Evolutionary conservation across 1,284 basidiomycete species (phyloP).

Genomic region (Ustilago trichophora): DNA sequence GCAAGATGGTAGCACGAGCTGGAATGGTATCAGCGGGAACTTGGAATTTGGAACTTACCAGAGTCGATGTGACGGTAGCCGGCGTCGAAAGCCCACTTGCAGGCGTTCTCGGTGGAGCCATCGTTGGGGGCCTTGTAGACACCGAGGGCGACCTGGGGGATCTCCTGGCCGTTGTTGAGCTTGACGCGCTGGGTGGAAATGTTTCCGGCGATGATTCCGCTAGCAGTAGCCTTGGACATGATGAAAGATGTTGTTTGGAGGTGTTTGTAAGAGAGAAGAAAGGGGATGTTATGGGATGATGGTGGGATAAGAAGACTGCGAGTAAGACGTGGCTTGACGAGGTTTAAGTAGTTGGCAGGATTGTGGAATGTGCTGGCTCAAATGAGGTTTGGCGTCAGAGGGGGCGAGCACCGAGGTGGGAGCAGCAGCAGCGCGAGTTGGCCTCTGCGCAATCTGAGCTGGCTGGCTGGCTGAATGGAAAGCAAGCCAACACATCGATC

Average conservation of each 20-base stretch:
- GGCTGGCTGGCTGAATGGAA: background rate
- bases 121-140: slow-evolving; percentile 67
- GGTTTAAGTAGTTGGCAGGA: slow-evolving; percentile 26
- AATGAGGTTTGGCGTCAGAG: slow-evolving; percentile 2
- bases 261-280: slow-evolving; percentile 2
- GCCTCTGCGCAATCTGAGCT: slow-evolving; percentile 19
- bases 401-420: too few relatives aligned
- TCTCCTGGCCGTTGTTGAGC: slow-evolving; percentile 61
- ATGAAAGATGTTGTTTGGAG: slow-evolving; percentile 10
- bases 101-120: slow-evolving; percentile 63
- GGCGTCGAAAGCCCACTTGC: slow-evolving; percentile 65
- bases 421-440: too few relatives aligned
- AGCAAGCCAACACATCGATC: slow-evolving; percentile 11
- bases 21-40: too few relatives aligned
- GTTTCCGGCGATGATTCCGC: slow-evolving; percentile 47
- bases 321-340: slow-evolving; percentile 12
- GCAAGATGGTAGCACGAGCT: background rate
- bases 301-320: slow-evolving; percentile 16
- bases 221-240: slow-evolving; percentile 49
- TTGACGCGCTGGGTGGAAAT: slow-evolving; percentile 63
- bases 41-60: slow-evolving; percentile 54
- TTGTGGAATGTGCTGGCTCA: slow-evolving; percentile 2
- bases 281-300: background rate
- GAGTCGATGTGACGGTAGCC: slow-evolving; percentile 66
- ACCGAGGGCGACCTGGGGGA: slow-evolving; percentile 64